These are phyloP conservation scores for Actinomortierella ambigua DNA, from an alignment of 371 early-diverging fungal genomes.

Conservation along the genomic window DNA sequence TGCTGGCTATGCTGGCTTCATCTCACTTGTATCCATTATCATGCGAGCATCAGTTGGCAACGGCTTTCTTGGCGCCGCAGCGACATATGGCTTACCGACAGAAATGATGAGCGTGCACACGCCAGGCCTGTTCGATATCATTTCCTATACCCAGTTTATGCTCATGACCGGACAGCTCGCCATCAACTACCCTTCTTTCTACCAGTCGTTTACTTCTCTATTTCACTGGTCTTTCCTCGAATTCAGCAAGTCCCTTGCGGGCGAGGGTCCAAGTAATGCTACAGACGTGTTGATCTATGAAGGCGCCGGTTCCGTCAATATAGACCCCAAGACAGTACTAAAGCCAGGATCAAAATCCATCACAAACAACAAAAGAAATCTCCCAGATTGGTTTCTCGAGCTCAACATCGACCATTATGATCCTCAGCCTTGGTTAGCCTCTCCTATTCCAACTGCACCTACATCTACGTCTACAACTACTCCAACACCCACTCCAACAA, in stretches of 20 bases:
- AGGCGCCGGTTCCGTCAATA: conserved; percentile 41
- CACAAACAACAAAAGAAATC: neutral
- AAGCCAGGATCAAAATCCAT: too few species aligned
- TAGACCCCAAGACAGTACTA: too few species aligned
- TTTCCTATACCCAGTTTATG: conserved; percentile 61
- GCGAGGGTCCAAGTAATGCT: conserved; percentile 35
- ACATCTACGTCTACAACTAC: conserved; percentile 1
- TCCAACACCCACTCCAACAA: conserved; percentile 3
- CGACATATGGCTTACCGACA: conserved; percentile 57
- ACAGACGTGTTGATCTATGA: conserved; percentile 28
- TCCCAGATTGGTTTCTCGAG: neutral
- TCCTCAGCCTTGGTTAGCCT: neutral
- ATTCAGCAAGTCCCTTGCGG: conserved; percentile 39
- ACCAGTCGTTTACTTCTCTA: conserved; percentile 55
- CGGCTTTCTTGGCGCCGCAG: conserved; percentile 53
- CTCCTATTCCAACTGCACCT: conserved; percentile 4
- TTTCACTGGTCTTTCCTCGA: conserved; percentile 63
- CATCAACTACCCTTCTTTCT: conserved; percentile 57
- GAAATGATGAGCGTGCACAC: conserved; percentile 57
- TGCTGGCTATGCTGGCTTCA: conserved; percentile 47
- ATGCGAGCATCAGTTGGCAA: conserved; percentile 51
- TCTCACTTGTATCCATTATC: conserved; percentile 48
- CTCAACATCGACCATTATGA: too few species aligned
- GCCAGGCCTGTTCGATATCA: conserved; percentile 60
- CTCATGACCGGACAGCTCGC: conserved; percentile 54